Evolutionary conservation across 202 grass and related monocot genomes (phyloP), one percentile per base, ranked within the genome.

Genomic region (Musa balbisiana): DNA sequence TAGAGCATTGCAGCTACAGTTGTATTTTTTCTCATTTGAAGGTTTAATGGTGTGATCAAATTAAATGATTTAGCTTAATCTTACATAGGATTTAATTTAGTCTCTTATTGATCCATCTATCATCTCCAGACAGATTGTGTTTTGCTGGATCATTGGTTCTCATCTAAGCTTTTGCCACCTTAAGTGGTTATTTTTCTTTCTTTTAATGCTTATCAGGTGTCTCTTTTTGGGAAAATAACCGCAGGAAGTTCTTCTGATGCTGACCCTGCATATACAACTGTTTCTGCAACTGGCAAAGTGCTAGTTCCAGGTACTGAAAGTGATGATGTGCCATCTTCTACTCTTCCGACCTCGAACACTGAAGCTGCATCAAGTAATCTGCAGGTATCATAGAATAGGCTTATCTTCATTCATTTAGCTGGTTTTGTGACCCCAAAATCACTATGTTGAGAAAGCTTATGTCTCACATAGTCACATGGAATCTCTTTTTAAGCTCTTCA

Each of bases 291-390:
- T 13, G 54, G 85, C 68, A 79, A 87, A 79, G 87, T 85, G 85
- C 79, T 88, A 66, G 74, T 92, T 82, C 81, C 87, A 3, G 89
- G 81, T 27, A 83, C 84, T 23, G 78, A 87, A 79, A 92, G 73
- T 33, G 87, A 85, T 43, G 79, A 74, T 11, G 54, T 76, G 2
- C 11, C 79, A 63, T 56, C 82, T 10, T 85, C 84, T 13, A 56
- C 77, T 1, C 79, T 51, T 53, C 72, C 85, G n/a, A 64, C 51
- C 83, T 81, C 24, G 23, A 77, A 64, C 12, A 17, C 58, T 16
- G 66, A 82, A 83, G 72, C 77, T 78, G 49, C 73, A 66, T 78
- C 83, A 1, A 78, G 81, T 69, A 76, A 89, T 74, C 15, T 83
- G 54, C 75, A 88, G 85, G 92, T 96, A 58, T 25, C 15, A 72